Evolutionary conservation across 2,329 filamentous ascomycete species (phyloP), one percentile per base, ranked within the genome.

Genomic region (Claviceps sp.): DNA sequence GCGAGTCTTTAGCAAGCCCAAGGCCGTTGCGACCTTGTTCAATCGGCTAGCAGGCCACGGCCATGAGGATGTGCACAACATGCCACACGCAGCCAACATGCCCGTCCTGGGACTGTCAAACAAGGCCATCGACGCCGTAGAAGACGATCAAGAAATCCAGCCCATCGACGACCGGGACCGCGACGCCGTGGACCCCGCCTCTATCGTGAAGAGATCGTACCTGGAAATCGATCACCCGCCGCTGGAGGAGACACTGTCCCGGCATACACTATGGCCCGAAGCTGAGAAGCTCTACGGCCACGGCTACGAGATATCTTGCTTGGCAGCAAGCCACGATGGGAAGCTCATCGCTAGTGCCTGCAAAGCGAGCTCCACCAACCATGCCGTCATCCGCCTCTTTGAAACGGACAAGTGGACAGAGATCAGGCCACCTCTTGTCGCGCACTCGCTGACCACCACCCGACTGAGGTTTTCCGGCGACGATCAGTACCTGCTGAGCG

Each of bases 231-330:
- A 80, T 43, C 82, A 86, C 57, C 90, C 93, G 11, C 91, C 93
- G 0, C 77, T 89, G 39, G 93, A 98, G 67, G 93, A 97, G 66
- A 84, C 88, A 51, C 80, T 98, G 2, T 85, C 89, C 24, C 82
- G 90, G 8, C 84, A 94, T 65, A 95, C 93, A 0, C 80, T 98
- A 37, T 98, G 90, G 89, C 93, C 93, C 3, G 93, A 98, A 65
- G 81, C 81, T 6, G 93, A 98, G 67, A 98, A 98, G 71, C 78
- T 98, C 1, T 98, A 98, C 68, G 93, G 93, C 1, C 93, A 98
- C 68, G 93, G 93, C 34, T 96, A 96, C 69, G 93, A 98, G 68
- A 91, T 98, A 48, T 95, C 89, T 2, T 86, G 88, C 40, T 80
- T 95, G 16, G 87, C 90, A 11, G 78, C 84, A 7, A 89, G 82